These are phyloP conservation scores for Bipolaris victoriae DNA, from an alignment of 2,329 filamentous ascomycete genomes.

Conservation along the genomic window DNA sequence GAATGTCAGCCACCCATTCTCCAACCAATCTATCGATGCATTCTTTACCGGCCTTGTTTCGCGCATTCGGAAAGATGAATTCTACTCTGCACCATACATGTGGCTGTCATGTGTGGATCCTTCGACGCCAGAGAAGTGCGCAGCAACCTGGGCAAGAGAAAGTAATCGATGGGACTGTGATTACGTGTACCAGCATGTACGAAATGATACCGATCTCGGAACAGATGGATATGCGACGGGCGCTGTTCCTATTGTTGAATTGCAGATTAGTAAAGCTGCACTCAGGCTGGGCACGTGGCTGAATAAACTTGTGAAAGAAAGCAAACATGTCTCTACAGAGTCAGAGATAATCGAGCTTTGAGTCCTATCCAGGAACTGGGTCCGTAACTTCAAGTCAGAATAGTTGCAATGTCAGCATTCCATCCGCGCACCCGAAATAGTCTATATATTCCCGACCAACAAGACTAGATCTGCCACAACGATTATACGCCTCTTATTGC, in stretches of 20 bases:
- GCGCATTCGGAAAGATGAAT: constrained; percentile 45
- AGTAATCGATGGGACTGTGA: constrained; percentile 50
- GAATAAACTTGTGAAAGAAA: constrained; percentile 41
- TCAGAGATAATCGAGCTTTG: constrained; percentile 30
- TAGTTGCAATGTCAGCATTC: too few relatives aligned
- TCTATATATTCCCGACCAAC: too few relatives aligned
- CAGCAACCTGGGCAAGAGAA: constrained; percentile 48
- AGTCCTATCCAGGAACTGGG: neutral
- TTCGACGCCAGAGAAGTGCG: constrained; percentile 40
- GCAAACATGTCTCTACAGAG: constrained; percentile 5
- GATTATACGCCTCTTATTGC: too few relatives aligned
- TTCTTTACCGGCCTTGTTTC: constrained; percentile 46
- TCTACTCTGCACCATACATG: constrained; percentile 43
- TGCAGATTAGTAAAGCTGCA: constrained; percentile 52
- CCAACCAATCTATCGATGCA: constrained; percentile 44
- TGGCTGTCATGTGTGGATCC: constrained; percentile 49
- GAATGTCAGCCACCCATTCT: constrained; percentile 41
- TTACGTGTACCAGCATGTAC: constrained; percentile 46
- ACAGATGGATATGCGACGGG: constrained; percentile 48
- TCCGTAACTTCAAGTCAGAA: too few relatives aligned
- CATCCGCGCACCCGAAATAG: too few relatives aligned
- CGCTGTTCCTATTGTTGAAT: constrained; percentile 49
- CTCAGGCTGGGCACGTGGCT: constrained; percentile 50
- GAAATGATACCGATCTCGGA: constrained; percentile 43
- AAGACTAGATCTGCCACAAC: too few relatives aligned